Base-by-base conservation (phyloP, 352 stramenopile species). In the Peronospora tabacina region DNA sequence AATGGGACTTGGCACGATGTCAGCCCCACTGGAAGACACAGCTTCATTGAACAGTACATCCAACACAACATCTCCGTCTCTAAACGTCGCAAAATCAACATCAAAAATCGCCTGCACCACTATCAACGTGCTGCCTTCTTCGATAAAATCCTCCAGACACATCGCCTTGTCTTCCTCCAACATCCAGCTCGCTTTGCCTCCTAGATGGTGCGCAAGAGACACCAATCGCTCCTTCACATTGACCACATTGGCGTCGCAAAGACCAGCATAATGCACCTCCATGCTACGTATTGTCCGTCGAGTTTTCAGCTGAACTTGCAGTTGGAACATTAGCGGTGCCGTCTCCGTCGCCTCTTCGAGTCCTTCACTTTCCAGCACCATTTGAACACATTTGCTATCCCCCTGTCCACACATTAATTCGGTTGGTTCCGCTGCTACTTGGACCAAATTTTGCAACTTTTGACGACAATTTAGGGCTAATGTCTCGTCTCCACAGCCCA, bases 161-260 rank as follows among this genome's bases (percentile, higher is more conserved):
- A 88, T 73, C 43, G 87, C 71, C 6, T 56, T 58, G 30, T 90
- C 76, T 0, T 34, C 49, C 2, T 55, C 52, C 5, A 58, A 43
- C 22, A 65, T 48, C 11, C 49, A 44, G 15, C 49, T 55, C 0
- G 22, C 28, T 10, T 56, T 46, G 24, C 57, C 62, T 29, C 51
- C 47, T 7, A 52, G 49, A 15, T 60, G 71, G 17, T 69, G 52
- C 0, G 75, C 73, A 17, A 79, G 49, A 2, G 55, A 40, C 13
- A 85, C 57, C 2, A 89, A 48, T n/a, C 53, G 58, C 3, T 91
- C 75, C 52, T 87, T 87, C 17, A 91, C 65, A 44, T 84, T 91
- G 9, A 89, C 28, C 20, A 86, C 64, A 37, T 76, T 87, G 34
- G 70, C 70, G 51, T 81, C 64, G 26, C 74, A 75, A 7, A 85